Percentiles rank a stretch among this genome's conserved stretches.
These are phyloP conservation scores for Phytophthora hybrid DNA, from an alignment of 352 stramenopile species.

Conservation along the genomic window DNA sequence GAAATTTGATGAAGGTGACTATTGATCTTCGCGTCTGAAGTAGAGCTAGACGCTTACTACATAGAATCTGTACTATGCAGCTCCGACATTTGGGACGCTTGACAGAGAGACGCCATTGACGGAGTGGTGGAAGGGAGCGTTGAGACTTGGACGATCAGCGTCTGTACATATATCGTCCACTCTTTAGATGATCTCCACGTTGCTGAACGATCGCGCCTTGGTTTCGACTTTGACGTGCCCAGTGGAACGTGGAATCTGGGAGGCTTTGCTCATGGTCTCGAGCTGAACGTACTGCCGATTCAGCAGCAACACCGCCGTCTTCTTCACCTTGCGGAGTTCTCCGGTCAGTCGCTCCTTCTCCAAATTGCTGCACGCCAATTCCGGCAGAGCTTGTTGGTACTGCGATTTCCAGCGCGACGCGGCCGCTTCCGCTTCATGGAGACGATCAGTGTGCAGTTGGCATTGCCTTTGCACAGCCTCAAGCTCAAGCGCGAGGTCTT, in stretches of 20 bases:
- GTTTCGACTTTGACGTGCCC: slow-evolving; percentile 1
- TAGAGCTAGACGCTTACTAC: not conserved
- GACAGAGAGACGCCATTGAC: not conserved
- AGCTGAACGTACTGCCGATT: slow-evolving; percentile 29
- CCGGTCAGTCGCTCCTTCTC: slow-evolving; percentile 26
- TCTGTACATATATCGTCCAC: slow-evolving; percentile 6
- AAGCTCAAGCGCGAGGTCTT: slow-evolving; percentile 15
- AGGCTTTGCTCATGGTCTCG: slow-evolving; percentile 6
- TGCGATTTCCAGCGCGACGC: slow-evolving; percentile 29
- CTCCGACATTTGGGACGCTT: not conserved
- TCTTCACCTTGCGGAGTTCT: slow-evolving; percentile 38
- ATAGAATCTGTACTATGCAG: not conserved
- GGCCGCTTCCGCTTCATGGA: slow-evolving; percentile 26
- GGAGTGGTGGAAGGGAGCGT: not conserved
- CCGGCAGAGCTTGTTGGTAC: slow-evolving; percentile 20
- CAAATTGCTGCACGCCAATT: slow-evolving; percentile 21
- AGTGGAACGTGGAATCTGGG: slow-evolving; percentile 1
- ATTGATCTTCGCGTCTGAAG: not conserved
- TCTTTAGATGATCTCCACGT: slow-evolving; percentile 10
- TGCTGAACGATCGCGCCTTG: slow-evolving; percentile 34
- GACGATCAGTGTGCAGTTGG: slow-evolving; percentile 13
- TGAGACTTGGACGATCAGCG: not conserved
- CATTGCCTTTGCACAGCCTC: slow-evolving; percentile 14
- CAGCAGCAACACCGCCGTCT: slow-evolving; percentile 34
- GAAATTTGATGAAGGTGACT: not conserved